Base-by-base conservation (phyloP, 495 filamentous ascomycete genomes). In the Gamarada debralockiae region DNA sequence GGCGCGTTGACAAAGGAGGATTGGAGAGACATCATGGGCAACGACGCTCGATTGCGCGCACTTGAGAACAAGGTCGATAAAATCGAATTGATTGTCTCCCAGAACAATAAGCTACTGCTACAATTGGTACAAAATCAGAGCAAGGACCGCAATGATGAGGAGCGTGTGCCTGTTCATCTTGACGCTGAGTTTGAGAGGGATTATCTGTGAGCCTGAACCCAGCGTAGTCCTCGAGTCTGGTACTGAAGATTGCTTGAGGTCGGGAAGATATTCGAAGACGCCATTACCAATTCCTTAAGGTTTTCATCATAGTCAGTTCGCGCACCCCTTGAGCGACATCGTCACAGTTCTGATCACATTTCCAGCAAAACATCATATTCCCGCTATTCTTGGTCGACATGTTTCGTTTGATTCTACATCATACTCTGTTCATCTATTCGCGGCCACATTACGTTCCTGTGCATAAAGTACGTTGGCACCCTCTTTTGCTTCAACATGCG, bases 151-250 rank as follows among this genome's bases (percentile, higher is more conserved):
- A 56, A 54, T 34, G 60, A 63, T 39, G 60, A 63, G 38, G 60
- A 63, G 18, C 49, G 60, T 36, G 60, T 63, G 13, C 60, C 60
- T 6, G 60, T 63, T 41, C 60, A 63, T 59, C 60, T 63, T 14
- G 60, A 63, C 29, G 56, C 60, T 31, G 60, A 63, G 53, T 63
- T 63, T 59, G 60, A 63, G 56, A 44, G 60, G 14, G 60, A 63
- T 59, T 63, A 63, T 39, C 41, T 63, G 60, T 63, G 56, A 63
- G 56, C 46, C 36, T 36, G 41, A 39, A 34, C 36, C 14, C 17
- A 39, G 36, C 36, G 13, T 20, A 18, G 44, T 29, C 39, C 40
- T 50, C 24, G 24, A 53, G n/a, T 42, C 38, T 37, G 21, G 37
- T 53, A 47, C 47, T 54, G 44, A 58, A 29, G 36, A 45, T 38